Percentiles rank a stretch among this genome's conserved stretches.
phyloP scores from a whole-genome alignment of 1,139 yeast species.

The Yamadazyma diospyri region DNA sequence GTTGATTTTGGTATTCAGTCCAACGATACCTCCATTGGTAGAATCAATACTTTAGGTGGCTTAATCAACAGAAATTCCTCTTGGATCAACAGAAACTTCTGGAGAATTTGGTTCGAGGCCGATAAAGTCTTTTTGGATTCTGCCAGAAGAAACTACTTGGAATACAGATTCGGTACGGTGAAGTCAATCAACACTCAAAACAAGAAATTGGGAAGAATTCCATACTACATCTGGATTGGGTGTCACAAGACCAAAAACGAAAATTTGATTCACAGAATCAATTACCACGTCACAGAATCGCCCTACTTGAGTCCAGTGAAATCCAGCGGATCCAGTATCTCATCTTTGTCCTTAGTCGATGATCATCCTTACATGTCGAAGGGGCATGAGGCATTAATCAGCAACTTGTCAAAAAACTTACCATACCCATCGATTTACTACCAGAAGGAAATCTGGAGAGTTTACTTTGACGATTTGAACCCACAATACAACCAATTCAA shows the following conservation, averaged over 20 bases:
- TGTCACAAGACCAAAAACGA: slow-evolving; percentile 65
- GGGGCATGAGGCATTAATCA: slow-evolving; percentile 74
- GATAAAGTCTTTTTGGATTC: slow-evolving; percentile 79
- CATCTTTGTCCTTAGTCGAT: slow-evolving; percentile 10
- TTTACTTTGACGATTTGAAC: slow-evolving; percentile 69
- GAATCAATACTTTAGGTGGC: slow-evolving; percentile 74
- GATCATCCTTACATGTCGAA: slow-evolving; percentile 45
- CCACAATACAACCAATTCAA: slow-evolving; percentile 69
- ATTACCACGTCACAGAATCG: slow-evolving; percentile 74
- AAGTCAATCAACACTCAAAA: slow-evolving; percentile 70
- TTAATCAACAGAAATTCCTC: slow-evolving; percentile 66
- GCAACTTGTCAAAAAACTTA: slow-evolving; percentile 57
- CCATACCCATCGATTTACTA: slow-evolving; percentile 80
- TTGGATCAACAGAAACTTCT: slow-evolving; percentile 74
- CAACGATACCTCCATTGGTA: slow-evolving; percentile 60
- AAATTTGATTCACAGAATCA: slow-evolving; percentile 58
- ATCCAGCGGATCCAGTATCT: slow-evolving; percentile 6
- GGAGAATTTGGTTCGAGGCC: slow-evolving; percentile 87
- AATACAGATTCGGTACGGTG: slow-evolving; percentile 75
- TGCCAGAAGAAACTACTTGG: slow-evolving; percentile 77
- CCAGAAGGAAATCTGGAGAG: slow-evolving; percentile 74
- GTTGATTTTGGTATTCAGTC: slow-evolving; percentile 83
- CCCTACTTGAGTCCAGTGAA: slow-evolving; percentile 69
- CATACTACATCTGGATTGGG: slow-evolving; percentile 81
- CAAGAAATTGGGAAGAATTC: slow-evolving; percentile 63